Evolutionary conservation across 192 early-diverging fungal genomes (phyloP), one percentile per base, ranked within the genome.

Genomic region (Coemansia sp.): DNA sequence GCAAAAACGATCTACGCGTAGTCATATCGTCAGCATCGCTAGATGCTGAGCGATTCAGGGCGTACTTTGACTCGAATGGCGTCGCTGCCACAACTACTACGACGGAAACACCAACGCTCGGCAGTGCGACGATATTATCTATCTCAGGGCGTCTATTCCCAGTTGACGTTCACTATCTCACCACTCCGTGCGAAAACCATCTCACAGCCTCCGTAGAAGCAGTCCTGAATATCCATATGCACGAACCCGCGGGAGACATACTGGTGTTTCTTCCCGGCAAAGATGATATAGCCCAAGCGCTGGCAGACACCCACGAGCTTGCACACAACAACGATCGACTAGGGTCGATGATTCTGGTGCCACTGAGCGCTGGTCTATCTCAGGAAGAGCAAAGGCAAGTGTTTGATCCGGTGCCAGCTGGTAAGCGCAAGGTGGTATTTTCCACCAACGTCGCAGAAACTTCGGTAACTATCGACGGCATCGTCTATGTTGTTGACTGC

Each of bases 371-470:
- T 62, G 92, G 90, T 12, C 75, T 97, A 9, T 92, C 97, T 3
- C 85, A 88, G 23, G 94, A 94, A 62, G 90, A 94, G 85, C 95
- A 97, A 82, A 87, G 87, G 45, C 90, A 86, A 69, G 97, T 95
- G 64, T 96, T 99, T 78, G 93, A 96, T 41, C 92, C 92, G 5
- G 88, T 94, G 1, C 90, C 90, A 9, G 90, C 87, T 27, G 76
- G 92, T 72, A 93, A 91, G 31, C 89, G 92, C 78, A 94, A 92
- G 70, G 91, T 92, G 0, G 93, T 99, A 12, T 90, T 97, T 70
- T 90, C 97, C 9, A 99, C 97, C 7, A 97, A 96, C 75, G 94
- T 99, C 67, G 97, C 97, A 19, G 97, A 97, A 80, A 97, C 97
- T 0, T 94, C 92, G 50, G 92, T 96, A 31, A 99, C 97, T 1